A percentile compares a stretch with the other conserved stretches of the same genome.
Evolutionary conservation across 2,329 filamentous ascomycete species (phyloP).

Genomic region (Cladosporium halotolerans): DNA sequence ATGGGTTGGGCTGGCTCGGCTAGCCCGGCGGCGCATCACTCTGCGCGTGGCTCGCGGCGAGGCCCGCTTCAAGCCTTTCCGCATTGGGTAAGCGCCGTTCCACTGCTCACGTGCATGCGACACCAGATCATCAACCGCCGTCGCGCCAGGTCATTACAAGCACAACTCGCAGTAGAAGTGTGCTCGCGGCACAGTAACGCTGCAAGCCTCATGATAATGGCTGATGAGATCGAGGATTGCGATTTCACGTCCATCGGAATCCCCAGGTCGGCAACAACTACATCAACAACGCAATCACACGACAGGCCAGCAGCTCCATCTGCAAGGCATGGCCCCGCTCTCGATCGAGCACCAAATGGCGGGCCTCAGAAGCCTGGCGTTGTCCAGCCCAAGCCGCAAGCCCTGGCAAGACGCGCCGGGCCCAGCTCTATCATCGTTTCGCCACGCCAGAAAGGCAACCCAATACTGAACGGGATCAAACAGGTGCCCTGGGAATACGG

Average conservation of each 20-base stretch:
- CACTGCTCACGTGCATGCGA: not conserved
- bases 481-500: conserved; percentile 92
- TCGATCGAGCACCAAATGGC: conserved; percentile 27
- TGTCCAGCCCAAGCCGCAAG: conserved; percentile 76
- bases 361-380: conserved; percentile 21
- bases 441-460: conserved; percentile 89
- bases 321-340: conserved; percentile 29
- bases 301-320: conserved; percentile 22
- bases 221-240: conserved; percentile 42
- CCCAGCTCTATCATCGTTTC: conserved; percentile 84
- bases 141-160: too few relatives aligned
- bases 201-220: conserved; percentile 28
- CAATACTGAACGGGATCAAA: conserved; percentile 75
- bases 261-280: not conserved
- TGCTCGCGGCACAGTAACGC: too few relatives aligned
- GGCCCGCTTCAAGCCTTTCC: not conserved
- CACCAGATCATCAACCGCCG: not conserved
- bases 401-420: conserved; percentile 59
- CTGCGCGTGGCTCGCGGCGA: not conserved
- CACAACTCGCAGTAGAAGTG: too few relatives aligned
- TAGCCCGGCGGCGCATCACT: not conserved
- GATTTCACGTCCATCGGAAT: conserved; percentile 22
- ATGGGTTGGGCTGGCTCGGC: not conserved
- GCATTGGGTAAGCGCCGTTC: not conserved
- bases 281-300: not conserved